phyloP scores from a whole-genome alignment of 352 stramenopile genomes.

The Globisporangium canariense region DNA sequence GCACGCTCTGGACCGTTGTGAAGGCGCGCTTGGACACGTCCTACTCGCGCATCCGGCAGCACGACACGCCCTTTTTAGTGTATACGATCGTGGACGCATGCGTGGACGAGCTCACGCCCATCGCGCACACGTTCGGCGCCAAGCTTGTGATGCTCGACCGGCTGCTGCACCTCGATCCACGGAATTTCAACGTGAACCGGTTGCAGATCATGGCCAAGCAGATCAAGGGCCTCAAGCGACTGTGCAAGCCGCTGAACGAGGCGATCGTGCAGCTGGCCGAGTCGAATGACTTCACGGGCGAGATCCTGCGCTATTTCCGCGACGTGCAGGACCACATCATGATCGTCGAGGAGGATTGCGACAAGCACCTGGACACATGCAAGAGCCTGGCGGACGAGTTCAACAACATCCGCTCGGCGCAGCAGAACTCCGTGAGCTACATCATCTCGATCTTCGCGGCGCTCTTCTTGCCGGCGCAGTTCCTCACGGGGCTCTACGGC shows the following conservation, averaged over 20 bases:
- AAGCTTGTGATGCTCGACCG: conserved; percentile 73
- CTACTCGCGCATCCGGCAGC: conserved; percentile 83
- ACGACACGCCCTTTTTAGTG: conserved; percentile 62
- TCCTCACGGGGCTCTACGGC: conserved; percentile 85
- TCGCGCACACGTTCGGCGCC: conserved; percentile 68
- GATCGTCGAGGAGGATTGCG: conserved; percentile 77
- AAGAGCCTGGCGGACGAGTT: conserved; percentile 62
- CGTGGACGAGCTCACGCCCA: conserved; percentile 76
- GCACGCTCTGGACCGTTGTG: conserved; percentile 48
- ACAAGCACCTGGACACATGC: conserved; percentile 73
- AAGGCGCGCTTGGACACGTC: conserved; percentile 67
- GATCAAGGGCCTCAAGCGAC: conserved; percentile 65
- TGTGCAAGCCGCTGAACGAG: conserved; percentile 75
- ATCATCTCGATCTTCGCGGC: conserved; percentile 79
- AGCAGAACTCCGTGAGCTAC: conserved; percentile 79
- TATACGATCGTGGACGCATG: conserved; percentile 83
- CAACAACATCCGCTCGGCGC: conserved; percentile 54
- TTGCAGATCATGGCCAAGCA: conserved; percentile 62
- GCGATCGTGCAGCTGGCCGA: conserved; percentile 67
- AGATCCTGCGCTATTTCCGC: conserved; percentile 76
- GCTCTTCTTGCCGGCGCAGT: conserved; percentile 81
- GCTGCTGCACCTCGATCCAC: conserved; percentile 50
- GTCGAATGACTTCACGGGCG: conserved; percentile 64
- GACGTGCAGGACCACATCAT: conserved; percentile 85
- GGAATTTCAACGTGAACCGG: conserved; percentile 54